Percentiles rank a stretch among this genome's conserved stretches.
phyloP scores from a whole-genome alignment of 2,329 filamentous ascomycete genomes.

The Fusarium nisikadoi region DNA sequence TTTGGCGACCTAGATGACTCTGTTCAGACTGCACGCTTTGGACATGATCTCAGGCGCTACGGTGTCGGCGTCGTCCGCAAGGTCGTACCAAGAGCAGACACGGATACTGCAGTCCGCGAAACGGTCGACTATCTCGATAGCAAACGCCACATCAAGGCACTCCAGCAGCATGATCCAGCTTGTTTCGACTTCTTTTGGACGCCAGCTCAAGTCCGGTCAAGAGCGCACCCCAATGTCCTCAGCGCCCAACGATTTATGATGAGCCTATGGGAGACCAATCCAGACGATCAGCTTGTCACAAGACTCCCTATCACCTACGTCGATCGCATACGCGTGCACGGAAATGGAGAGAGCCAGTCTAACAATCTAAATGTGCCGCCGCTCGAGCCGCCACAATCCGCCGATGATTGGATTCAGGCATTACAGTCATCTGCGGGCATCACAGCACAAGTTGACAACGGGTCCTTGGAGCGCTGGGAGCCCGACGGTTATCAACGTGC shows the following conservation, averaged over 20 bases:
- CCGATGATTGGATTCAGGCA: slow-evolving; percentile 54
- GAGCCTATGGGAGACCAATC: slow-evolving; percentile 69
- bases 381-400: slow-evolving; percentile 46
- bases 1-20: slow-evolving; percentile 61
- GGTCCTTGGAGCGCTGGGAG: slow-evolving; percentile 78
- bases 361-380: slow-evolving; percentile 35
- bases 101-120: slow-evolving; percentile 67
- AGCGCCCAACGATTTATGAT: slow-evolving; percentile 73
- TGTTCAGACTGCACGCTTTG: slow-evolving; percentile 64
- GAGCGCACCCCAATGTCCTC: slow-evolving; percentile 72
- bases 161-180: slow-evolving; percentile 63
- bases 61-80: slow-evolving; percentile 74
- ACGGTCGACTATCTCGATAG: slow-evolving; percentile 64
- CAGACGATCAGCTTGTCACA: slow-evolving; percentile 67
- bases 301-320: slow-evolving; percentile 74
- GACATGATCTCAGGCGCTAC: slow-evolving; percentile 66
- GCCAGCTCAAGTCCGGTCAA: slow-evolving; percentile 73
- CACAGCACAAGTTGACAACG: slow-evolving; percentile 76
- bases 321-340: slow-evolving; percentile 74
- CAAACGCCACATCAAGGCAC: slow-evolving; percentile 44
- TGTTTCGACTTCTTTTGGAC: slow-evolving; percentile 82
- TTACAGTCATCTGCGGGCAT: slow-evolving; percentile 59
- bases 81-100: slow-evolving; percentile 67
- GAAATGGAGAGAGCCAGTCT: slow-evolving; percentile 51
- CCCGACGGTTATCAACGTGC: slow-evolving; percentile 71